A percentile compares a stretch with the other conserved stretches of the same genome.
Conservation (phyloP, 2,329 filamentous ascomycete species). For the Colletotrichum sp. region DNA sequence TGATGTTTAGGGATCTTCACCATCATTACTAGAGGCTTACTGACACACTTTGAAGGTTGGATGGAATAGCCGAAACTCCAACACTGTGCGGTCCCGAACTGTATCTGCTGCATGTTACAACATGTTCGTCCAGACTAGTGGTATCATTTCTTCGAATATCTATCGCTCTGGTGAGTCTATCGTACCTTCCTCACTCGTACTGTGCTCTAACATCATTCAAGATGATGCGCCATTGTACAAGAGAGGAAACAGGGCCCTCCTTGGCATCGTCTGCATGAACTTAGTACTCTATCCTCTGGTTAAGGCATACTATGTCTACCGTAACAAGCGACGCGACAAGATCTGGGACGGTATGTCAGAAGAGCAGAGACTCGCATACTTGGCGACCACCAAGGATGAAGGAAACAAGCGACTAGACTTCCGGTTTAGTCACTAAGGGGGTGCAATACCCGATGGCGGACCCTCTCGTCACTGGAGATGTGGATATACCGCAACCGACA, state of each 20-base stretch:
- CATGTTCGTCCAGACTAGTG: conserved; percentile 51
- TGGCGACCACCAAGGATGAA: conserved; percentile 43
- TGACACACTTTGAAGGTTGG: conserved; percentile 31
- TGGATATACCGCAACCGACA: too few species aligned
- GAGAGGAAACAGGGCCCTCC: conserved; percentile 58
- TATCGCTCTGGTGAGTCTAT: conserved; percentile 35
- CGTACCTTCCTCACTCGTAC: conserved; percentile 35
- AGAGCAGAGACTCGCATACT: conserved; percentile 31
- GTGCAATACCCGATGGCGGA: background rate
- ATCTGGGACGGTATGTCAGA: conserved; percentile 34
- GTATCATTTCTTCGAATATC: conserved; percentile 45
- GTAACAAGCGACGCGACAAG: conserved; percentile 32
- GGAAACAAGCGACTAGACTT: conserved; percentile 52
- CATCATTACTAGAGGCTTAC: background rate
- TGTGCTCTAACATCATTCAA: conserved; percentile 14
- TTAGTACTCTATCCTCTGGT: conserved; percentile 31
- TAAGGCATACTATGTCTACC: conserved; percentile 37
- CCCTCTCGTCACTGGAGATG: fast-evolving
- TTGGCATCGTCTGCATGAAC: conserved; percentile 49
- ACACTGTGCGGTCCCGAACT: conserved; percentile 64
- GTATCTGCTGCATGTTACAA: conserved; percentile 71
- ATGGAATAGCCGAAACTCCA: conserved; percentile 61
- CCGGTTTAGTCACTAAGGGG: conserved; percentile 31
- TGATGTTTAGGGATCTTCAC: fast-evolving
- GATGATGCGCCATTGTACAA: conserved; percentile 52